Conservation (phyloP, 2,329 filamentous ascomycete species). For the Trichophyton rubrum region DNA sequence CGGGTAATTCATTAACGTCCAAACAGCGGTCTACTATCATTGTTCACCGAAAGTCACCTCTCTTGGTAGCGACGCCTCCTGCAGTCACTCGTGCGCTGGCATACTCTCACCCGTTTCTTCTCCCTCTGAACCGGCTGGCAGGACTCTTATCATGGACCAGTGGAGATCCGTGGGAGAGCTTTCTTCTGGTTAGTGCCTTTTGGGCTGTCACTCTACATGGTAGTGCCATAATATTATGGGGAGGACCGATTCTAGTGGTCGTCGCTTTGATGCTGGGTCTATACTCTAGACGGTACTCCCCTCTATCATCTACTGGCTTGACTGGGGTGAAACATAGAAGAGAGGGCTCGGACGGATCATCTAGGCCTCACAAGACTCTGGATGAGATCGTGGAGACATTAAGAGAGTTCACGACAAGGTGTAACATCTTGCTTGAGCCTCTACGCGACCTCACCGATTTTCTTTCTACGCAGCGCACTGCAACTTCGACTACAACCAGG, state of each 20-base stretch:
- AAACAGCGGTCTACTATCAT: constrained; percentile 82
- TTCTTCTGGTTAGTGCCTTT: constrained; percentile 70
- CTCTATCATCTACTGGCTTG: constrained; percentile 74
- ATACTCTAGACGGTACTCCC: constrained; percentile 83
- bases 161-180: constrained; percentile 92
- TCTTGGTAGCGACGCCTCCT: constrained; percentile 84
- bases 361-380: constrained; percentile 79
- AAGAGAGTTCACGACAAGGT: constrained; percentile 77
- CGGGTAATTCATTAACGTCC: constrained; percentile 52
- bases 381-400: constrained; percentile 95
- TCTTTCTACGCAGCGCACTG: constrained; percentile 76
- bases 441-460: constrained; percentile 84
- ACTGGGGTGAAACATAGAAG: constrained; percentile 50
- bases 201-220: constrained; percentile 83
- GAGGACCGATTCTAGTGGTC: constrained; percentile 73
- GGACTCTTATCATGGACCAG: constrained; percentile 90
- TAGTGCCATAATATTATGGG: constrained; percentile 65
- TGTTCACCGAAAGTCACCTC: constrained; percentile 89
- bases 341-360: constrained; percentile 48
- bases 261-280: constrained; percentile 72
- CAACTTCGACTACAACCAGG: constrained; percentile 79
- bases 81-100: constrained; percentile 88
- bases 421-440: constrained; percentile 84
- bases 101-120: constrained; percentile 87
- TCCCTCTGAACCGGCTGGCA: constrained; percentile 73